These are phyloP conservation scores for Aspergillus vadensis DNA, from an alignment of 2,329 filamentous ascomycete genomes.

Conservation along the genomic window DNA sequence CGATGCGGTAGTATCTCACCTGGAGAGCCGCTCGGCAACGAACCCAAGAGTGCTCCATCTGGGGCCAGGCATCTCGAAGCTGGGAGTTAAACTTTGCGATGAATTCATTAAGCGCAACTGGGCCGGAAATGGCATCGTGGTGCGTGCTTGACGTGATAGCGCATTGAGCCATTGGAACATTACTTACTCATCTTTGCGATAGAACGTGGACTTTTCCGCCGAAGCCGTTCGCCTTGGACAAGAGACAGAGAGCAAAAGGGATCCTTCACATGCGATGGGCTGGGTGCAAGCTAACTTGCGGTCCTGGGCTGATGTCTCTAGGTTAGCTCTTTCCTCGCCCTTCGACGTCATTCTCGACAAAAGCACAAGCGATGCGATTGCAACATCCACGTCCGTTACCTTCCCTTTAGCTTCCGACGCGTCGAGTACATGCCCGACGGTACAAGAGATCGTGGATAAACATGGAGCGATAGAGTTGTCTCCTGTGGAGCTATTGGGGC, in stretches of 20 bases:
- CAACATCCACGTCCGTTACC: slow-evolving; percentile 26
- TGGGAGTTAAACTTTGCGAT: slow-evolving; percentile 35
- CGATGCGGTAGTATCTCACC: slow-evolving; percentile 28
- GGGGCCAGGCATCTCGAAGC: slow-evolving; percentile 37
- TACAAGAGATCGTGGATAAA: slow-evolving; percentile 20
- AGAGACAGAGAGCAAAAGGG: slow-evolving; percentile 25
- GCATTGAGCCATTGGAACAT: background rate
- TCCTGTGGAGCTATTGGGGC: slow-evolving; percentile 38
- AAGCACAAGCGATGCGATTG: slow-evolving; percentile 42
- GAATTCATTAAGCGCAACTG: slow-evolving; percentile 29
- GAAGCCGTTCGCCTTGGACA: slow-evolving; percentile 40
- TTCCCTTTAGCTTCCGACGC: slow-evolving; percentile 17
- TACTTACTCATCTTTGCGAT: background rate
- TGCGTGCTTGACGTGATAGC: slow-evolving; percentile 18
- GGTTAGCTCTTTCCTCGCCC: slow-evolving; percentile 27
- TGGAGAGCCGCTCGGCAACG: slow-evolving; percentile 21
- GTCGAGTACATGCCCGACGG: slow-evolving; percentile 23
- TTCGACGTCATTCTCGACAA: slow-evolving; percentile 41
- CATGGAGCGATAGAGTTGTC: slow-evolving; percentile 23
- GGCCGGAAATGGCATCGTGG: slow-evolving; percentile 35
- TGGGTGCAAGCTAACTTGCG: slow-evolving; percentile 36
- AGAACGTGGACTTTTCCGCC: slow-evolving; percentile 42
- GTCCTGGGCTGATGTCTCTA: slow-evolving; percentile 34
- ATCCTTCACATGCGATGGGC: slow-evolving; percentile 30
- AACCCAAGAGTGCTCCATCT: slow-evolving; percentile 35